Evolutionary conservation across 176 grass and related monocot genomes (phyloP), one percentile per base, ranked within the genome.

Genomic region (Saccharum officinarum): DNA sequence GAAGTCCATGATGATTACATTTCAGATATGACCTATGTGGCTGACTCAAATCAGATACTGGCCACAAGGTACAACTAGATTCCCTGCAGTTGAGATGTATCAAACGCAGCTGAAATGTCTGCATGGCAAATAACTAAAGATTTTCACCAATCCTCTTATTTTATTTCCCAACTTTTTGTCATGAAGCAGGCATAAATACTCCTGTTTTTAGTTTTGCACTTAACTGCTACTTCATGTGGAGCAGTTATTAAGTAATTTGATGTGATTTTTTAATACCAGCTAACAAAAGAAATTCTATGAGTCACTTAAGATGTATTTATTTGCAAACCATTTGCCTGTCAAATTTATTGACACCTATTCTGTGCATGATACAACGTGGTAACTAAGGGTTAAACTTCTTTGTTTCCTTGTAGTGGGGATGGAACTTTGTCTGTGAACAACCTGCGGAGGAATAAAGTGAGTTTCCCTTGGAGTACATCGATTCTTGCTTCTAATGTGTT

Each of bases 1-100:
- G 83, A 92, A 67, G 83, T 82, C 69, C 93, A 99, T 89, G 93
- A 96, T 90, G 94, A 99, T 91, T 99, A 96, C 88, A 88, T 99
- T 71, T 94, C 93, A 54, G 97, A 99, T 83, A 86, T 96, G 80
- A 91, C 84, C 49, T 99, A 88, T 82, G 75, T 91, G 65, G 55
- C 91, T 89, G 88, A 84, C 49, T 82, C 89, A 72, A 94, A 88
- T 87, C 92, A 99, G 89, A 95, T 99, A 80, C 40, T 99, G 73
- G 97, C 86, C 46, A 96, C 93, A 80, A 96, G 97, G 93, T 96
- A 87, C 10, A 42, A 77, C 72, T 82, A 13, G 7, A 62, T 77
- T 71, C 0, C 33, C 22, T 85, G 34, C 59, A 76, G 57, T 55
- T 7, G 31, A 18, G 59, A 86, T 45, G 26, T 33, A 33, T 34